phyloP scores from a whole-genome alignment of 2,329 filamentous ascomycete genomes.

The Xylariaceae sp. region DNA sequence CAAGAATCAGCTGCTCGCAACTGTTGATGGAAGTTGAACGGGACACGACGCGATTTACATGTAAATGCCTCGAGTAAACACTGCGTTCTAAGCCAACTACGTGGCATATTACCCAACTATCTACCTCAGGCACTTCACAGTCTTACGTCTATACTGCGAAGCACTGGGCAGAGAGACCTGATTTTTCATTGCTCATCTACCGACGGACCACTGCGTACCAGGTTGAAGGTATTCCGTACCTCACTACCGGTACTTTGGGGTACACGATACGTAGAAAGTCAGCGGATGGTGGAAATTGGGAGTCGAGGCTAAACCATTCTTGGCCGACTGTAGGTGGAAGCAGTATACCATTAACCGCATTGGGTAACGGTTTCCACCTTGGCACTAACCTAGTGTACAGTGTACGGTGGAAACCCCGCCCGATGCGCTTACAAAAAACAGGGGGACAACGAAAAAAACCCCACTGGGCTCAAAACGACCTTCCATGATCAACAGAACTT shows the following conservation, averaged over 20 bases:
- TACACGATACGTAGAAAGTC: not conserved
- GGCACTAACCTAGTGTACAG: not conserved
- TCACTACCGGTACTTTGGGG: not conserved
- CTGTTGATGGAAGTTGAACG: not conserved
- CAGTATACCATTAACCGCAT: not conserved
- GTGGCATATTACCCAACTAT: not conserved
- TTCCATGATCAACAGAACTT: constrained; percentile 23
- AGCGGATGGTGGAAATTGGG: not conserved
- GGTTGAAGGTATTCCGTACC: no score
- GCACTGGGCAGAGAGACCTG: no score
- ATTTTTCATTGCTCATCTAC: no score
- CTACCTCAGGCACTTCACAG: no score
- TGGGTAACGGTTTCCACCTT: not conserved
- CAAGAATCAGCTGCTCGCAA: not conserved
- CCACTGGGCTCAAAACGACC: constrained; percentile 23
- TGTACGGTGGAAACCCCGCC: constrained; percentile 16
- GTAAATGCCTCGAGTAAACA: not conserved
- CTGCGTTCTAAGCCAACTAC: not conserved
- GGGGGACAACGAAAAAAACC: constrained; percentile 28
- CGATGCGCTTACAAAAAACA: constrained; percentile 28
- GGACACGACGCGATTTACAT: not conserved
- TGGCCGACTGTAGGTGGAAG: not conserved
- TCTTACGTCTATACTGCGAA: no score
- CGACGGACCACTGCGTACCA: no score
- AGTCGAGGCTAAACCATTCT: not conserved